A percentile compares a stretch with the other conserved stretches of the same genome.
These are phyloP conservation scores for Rhynchospora breviuscula DNA, from an alignment of 176 grass and related monocot species.

Conservation along the genomic window DNA sequence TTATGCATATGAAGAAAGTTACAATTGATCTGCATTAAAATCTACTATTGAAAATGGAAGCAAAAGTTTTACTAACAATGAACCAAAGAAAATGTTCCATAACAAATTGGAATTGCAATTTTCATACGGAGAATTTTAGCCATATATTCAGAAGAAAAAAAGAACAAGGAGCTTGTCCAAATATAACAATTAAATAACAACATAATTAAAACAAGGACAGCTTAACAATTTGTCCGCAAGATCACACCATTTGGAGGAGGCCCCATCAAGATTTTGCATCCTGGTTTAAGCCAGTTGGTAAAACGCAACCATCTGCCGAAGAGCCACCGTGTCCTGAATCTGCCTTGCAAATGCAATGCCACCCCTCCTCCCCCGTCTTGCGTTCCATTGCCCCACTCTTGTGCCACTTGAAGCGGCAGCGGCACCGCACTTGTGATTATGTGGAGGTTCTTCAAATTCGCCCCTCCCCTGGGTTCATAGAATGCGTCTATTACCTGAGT, in stretches of 20 bases:
- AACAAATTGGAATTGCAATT: not conserved
- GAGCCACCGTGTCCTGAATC: slow-evolving; percentile 51
- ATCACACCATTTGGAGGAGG: slow-evolving; percentile 52
- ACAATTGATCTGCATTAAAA: not conserved
- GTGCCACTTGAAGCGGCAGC: slow-evolving; percentile 15
- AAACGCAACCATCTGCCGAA: slow-evolving; percentile 56
- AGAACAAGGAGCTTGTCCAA: not conserved
- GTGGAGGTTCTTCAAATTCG: slow-evolving; percentile 32
- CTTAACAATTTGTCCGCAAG: slow-evolving; percentile 28
- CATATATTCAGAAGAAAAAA: not conserved
- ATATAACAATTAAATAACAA: not conserved
- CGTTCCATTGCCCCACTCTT: slow-evolving; percentile 38
- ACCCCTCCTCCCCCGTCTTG: slow-evolving; percentile 16
- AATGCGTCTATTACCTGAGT: slow-evolving; percentile 47
- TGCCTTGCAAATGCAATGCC: slow-evolving; percentile 28
- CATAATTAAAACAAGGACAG: not conserved
- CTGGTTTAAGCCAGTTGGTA: slow-evolving; percentile 39
- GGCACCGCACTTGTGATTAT: slow-evolving; percentile 41
- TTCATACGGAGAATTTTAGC: not conserved
- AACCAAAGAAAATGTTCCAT: not conserved
- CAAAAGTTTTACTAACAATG: not conserved
- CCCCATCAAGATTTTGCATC: slow-evolving; percentile 42
- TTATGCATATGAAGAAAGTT: not conserved
- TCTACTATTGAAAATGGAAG: not conserved
- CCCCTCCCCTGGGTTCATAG: slow-evolving; percentile 22